These are phyloP conservation scores for Plectosphaerella sp. DNA, from an alignment of 2,329 filamentous ascomycete species.

Conservation along the genomic window DNA sequence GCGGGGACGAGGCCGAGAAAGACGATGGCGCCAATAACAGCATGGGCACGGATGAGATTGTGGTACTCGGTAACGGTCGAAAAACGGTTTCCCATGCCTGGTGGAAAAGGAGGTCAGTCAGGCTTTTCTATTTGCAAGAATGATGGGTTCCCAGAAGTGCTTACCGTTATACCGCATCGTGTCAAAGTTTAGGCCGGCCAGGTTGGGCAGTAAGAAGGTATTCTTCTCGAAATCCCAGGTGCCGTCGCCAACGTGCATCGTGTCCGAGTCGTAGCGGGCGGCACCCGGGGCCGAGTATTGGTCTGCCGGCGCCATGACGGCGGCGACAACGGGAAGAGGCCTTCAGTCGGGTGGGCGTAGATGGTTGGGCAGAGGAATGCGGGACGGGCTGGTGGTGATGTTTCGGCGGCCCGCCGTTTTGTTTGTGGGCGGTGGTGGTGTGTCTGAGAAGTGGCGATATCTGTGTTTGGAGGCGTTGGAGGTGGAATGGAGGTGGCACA, in stretches of 20 bases:
- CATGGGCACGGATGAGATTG: constrained; percentile 65
- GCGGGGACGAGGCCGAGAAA: constrained; percentile 71
- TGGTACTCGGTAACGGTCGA: constrained; percentile 66
- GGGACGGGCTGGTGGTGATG: constrained; percentile 1
- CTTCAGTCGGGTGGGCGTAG: neutral
- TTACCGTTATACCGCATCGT: constrained; percentile 83
- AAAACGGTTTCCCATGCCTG: constrained; percentile 82
- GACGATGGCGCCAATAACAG: constrained; percentile 64
- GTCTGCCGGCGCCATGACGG: constrained; percentile 57
- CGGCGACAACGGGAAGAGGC: constrained; percentile 25
- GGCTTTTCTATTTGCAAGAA: neutral
- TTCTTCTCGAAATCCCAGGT: constrained; percentile 79
- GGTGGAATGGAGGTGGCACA: neutral
- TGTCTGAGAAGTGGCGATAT: neutral
- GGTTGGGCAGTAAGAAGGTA: constrained; percentile 72
- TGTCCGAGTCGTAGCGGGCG: constrained; percentile 68
- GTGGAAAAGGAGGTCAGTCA: constrained; percentile 10
- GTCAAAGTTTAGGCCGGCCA: constrained; percentile 71
- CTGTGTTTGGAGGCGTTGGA: neutral
- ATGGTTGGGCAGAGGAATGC: neutral
- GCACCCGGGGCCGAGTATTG: constrained; percentile 65
- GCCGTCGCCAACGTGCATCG: constrained; percentile 74
- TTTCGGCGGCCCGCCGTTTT: neutral
- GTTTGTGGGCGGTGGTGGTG: neutral
- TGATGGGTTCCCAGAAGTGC: constrained; percentile 10